Evolutionary conservation across 2,329 filamentous ascomycete species (phyloP).

Genomic region (Colletotrichum tabaci): DNA sequence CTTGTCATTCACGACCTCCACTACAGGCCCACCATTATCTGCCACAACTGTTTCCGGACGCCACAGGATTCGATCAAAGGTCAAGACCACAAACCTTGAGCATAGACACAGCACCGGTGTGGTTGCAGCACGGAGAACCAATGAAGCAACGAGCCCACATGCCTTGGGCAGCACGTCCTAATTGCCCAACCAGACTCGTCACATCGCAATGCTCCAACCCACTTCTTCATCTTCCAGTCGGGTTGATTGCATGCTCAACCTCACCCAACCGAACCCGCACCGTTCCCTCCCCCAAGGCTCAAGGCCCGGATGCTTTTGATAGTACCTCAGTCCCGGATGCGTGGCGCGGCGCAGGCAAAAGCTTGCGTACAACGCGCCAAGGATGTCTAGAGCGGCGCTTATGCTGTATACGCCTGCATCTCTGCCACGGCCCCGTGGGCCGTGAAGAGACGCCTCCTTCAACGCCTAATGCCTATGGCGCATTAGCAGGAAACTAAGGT

Average conservation of each 20-base stretch:
- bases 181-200: constrained; percentile 35
- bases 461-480: constrained; percentile 28
- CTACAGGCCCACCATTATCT: neutral
- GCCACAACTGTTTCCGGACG: neutral
- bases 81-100: constrained; percentile 3
- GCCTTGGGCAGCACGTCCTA: constrained; percentile 18
- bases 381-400: constrained; percentile 23
- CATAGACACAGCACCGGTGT: constrained; percentile 5
- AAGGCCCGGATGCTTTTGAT: constrained; percentile 15
- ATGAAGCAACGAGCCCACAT: constrained; percentile 34
- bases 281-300: constrained; percentile 1
- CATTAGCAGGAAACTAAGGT: neutral
- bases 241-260: constrained; percentile 37
- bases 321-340: constrained; percentile 16
- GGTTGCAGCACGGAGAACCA: constrained; percentile 30
- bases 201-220: constrained; percentile 3
- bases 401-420: neutral
- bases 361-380: constrained; percentile 28
- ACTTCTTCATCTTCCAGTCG: constrained; percentile 35
- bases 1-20: neutral
- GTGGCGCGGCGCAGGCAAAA: constrained; percentile 18
- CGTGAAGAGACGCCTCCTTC: neutral
- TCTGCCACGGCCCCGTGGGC: constrained; percentile 4
- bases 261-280: constrained; percentile 2
- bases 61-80: neutral